These are phyloP conservation scores for Ceratocystis eucalypticola DNA, from an alignment of 2,329 filamentous ascomycete genomes.

Conservation along the genomic window DNA sequence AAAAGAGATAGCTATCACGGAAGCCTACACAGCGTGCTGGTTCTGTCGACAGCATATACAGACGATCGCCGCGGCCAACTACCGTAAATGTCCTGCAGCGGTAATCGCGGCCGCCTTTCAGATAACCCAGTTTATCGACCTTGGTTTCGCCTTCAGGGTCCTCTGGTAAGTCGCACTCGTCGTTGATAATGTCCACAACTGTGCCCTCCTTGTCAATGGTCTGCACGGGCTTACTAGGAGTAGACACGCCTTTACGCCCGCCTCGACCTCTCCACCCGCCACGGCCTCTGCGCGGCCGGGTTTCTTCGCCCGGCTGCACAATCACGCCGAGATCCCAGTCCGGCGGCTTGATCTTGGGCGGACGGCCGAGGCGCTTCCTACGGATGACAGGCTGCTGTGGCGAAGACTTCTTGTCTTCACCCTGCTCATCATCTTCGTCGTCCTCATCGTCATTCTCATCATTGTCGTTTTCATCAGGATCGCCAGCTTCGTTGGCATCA, in stretches of 20 bases:
- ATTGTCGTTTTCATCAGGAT: conserved; percentile 38
- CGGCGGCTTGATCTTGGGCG: conserved; percentile 69
- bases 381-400: conserved; percentile 48
- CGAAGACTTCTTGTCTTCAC: conserved; percentile 30
- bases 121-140: conserved; percentile 76
- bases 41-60: conserved; percentile 98
- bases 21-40: conserved; percentile 94
- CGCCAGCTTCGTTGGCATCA: conserved; percentile 24
- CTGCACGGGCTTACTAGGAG: conserved; percentile 66
- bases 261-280: conserved; percentile 58
- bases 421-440: conserved; percentile 29
- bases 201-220: conserved; percentile 90
- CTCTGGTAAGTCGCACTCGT: conserved; percentile 79
- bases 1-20: conserved; percentile 95
- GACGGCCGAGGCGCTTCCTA: conserved; percentile 67
- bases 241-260: conserved; percentile 53
- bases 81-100: conserved; percentile 92
- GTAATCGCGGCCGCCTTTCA: conserved; percentile 78
- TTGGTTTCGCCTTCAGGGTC: conserved; percentile 84
- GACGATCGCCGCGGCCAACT: conserved; percentile 62
- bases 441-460: conserved; percentile 29
- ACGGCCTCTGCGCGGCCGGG: conserved; percentile 51
- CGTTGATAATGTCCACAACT: conserved; percentile 75
- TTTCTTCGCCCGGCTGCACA: conserved; percentile 35
- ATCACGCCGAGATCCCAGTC: conserved; percentile 59